A percentile compares a stretch with the other conserved stretches of the same genome.
phyloP scores from a whole-genome alignment of 768 basidiomycete species.

The Tulasnella sp. region DNA sequence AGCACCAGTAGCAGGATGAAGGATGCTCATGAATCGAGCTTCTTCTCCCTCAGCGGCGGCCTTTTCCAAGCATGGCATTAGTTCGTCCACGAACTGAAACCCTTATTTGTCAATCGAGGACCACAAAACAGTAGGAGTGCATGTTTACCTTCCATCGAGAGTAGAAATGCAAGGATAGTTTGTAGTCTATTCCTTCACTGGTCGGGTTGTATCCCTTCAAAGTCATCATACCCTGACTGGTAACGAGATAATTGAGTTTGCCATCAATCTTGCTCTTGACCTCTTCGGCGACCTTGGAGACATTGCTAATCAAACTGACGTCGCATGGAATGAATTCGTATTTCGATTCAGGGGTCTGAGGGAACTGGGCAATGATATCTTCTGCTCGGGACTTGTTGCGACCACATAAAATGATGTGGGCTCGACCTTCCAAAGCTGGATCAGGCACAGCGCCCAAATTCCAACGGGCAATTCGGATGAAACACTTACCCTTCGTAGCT shows the following conservation, averaged over 20 bases:
- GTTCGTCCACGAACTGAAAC: constrained; percentile 33
- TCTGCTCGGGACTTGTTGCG: constrained; percentile 37
- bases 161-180: constrained; percentile 37
- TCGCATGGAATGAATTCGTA: constrained; percentile 44
- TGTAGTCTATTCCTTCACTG: constrained; percentile 37
- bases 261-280: background rate
- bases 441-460: background rate
- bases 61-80: constrained; percentile 34
- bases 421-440: constrained; percentile 28
- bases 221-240: constrained; percentile 30
- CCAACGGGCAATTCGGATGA: background rate
- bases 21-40: constrained; percentile 31
- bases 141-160: constrained; percentile 34
- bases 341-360: constrained; percentile 32
- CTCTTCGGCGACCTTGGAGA: constrained; percentile 27
- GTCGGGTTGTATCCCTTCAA: constrained; percentile 25
- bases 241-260: constrained; percentile 37
- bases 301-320: constrained; percentile 38
- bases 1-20: constrained; percentile 10
- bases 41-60: constrained; percentile 35
- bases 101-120: background rate
- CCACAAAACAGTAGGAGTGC: too few species aligned
- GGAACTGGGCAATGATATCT: constrained; percentile 36
- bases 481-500: constrained; percentile 14
- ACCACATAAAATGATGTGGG: constrained; percentile 39